Conservation (phyloP, 2,329 filamentous ascomycete genomes). For the Cercospora zeae-maydis region DNA sequence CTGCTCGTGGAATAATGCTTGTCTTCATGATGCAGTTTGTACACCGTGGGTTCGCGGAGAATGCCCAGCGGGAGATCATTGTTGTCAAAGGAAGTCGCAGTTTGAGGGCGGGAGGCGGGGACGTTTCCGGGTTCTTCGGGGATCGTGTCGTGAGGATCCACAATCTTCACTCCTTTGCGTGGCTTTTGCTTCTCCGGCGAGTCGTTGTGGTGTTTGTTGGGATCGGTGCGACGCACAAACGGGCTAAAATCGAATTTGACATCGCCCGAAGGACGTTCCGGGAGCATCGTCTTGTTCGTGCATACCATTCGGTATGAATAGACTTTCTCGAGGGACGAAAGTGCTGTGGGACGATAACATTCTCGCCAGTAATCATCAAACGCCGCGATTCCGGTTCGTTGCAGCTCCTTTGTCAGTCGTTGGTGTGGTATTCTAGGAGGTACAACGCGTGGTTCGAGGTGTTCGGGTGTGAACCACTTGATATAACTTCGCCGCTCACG, state of each 20-base stretch:
- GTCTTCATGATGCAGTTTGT: neutral
- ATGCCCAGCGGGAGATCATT: slow-evolving; percentile 13
- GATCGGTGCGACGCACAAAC: slow-evolving; percentile 66
- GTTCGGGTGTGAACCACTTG: slow-evolving; percentile 76
- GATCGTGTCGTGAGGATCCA: slow-evolving; percentile 51
- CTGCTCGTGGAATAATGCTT: neutral
- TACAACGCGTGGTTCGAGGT: slow-evolving; percentile 62
- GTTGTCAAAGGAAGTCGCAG: slow-evolving; percentile 11
- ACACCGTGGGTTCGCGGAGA: slow-evolving; percentile 13
- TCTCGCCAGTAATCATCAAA: slow-evolving; percentile 97
- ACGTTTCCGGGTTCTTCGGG: slow-evolving; percentile 6
- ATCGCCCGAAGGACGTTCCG: slow-evolving; percentile 64
- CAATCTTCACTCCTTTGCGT: slow-evolving; percentile 66
- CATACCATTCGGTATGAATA: slow-evolving; percentile 85
- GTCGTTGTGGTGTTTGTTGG: slow-evolving; percentile 44
- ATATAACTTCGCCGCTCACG: slow-evolving; percentile 69
- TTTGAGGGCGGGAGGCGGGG: slow-evolving; percentile 11
- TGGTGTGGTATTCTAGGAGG: slow-evolving; percentile 41
- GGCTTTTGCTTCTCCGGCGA: slow-evolving; percentile 50
- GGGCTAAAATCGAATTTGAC: slow-evolving; percentile 81
- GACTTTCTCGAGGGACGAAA: slow-evolving; percentile 88
- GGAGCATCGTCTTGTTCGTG: slow-evolving; percentile 75
- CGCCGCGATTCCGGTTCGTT: slow-evolving; percentile 46
- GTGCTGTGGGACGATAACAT: slow-evolving; percentile 83
- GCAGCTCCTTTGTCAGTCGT: slow-evolving; percentile 7